Percentiles rank a stretch among this genome's conserved stretches.
Conservation (phyloP, 2,329 filamentous ascomycete species). For the Chaetomiaceae sp. region DNA sequence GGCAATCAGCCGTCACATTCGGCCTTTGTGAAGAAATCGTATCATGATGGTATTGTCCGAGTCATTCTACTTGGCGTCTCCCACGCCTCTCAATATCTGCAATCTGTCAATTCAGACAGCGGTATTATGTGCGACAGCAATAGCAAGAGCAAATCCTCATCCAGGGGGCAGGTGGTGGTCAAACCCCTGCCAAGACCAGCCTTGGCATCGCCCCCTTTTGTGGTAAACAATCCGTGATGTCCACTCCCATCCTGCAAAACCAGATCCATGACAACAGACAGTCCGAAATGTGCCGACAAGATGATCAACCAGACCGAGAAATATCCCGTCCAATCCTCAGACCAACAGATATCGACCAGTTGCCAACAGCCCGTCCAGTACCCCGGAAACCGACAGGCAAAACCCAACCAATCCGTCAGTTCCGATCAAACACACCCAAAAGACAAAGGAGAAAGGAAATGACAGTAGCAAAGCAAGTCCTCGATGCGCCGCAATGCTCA, state of each 20-base stretch:
- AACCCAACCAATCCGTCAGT: no score
- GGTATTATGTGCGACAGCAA: neutral
- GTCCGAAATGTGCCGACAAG: neutral
- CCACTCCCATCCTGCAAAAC: neutral
- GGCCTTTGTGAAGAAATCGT: no score
- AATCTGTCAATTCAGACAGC: neutral
- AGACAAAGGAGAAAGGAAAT: neutral
- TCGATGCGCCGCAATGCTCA: neutral
- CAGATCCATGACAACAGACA: neutral
- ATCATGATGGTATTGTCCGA: neutral
- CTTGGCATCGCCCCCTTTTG: neutral
- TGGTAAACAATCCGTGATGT: neutral
- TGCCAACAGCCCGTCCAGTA: neutral
- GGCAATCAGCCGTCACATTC: neutral
- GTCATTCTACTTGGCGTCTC: neutral
- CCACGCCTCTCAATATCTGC: no score
- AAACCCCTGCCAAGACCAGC: neutral
- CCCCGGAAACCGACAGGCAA: neutral
- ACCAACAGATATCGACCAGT: no score
- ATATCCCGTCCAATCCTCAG: neutral
- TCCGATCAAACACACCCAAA: no score
- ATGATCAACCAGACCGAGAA: neutral
- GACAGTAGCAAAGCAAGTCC: neutral
- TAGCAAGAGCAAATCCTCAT: neutral
- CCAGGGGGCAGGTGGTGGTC: no score